These are phyloP conservation scores for Inga laurina DNA, from an alignment of 306 rosid species.

Conservation along the genomic window DNA sequence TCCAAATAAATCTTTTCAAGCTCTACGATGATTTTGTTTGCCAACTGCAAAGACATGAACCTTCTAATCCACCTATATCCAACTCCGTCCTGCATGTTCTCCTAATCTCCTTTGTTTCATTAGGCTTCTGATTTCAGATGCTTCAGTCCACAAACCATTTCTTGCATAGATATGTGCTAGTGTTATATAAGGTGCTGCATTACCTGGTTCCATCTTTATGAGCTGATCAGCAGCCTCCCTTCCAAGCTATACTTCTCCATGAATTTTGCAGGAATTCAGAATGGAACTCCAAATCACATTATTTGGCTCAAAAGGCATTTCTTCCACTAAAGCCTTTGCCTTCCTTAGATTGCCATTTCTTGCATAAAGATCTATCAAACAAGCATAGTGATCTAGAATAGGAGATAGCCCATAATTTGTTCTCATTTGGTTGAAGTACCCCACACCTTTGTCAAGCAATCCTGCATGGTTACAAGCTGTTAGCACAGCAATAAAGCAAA, in stretches of 20 bases:
- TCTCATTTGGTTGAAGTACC: conserved; percentile 58
- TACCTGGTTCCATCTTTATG: conserved; percentile 55
- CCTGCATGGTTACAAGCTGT: conserved; percentile 72
- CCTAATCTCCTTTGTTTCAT: conserved; percentile 47
- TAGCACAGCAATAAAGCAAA: conserved; percentile 62
- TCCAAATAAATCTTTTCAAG: conserved; percentile 26
- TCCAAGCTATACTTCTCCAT: conserved; percentile 62
- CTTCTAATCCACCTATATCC: conserved; percentile 48
- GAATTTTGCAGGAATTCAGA: conserved; percentile 55
- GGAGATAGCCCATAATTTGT: conserved; percentile 43
- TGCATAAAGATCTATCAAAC: conserved; percentile 70
- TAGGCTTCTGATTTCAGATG: conserved; percentile 47
- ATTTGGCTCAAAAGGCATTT: conserved; percentile 66
- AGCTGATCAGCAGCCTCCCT: conserved; percentile 56
- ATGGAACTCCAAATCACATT: conserved; percentile 62
- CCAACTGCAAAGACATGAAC: conserved; percentile 50
- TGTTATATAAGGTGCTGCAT: conserved; percentile 53
- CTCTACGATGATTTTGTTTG: conserved; percentile 33
- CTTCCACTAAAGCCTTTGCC: conserved; percentile 55
- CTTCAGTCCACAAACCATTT: conserved; percentile 64
- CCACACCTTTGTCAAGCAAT: conserved; percentile 53
- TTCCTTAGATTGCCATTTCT: conserved; percentile 60
- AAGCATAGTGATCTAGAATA: conserved; percentile 62
- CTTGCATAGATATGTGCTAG: conserved; percentile 59
- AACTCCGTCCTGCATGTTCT: conserved; percentile 52